These are phyloP conservation scores for Phytophthora colocasiae DNA, from an alignment of 352 stramenopile genomes.

Conservation along the genomic window DNA sequence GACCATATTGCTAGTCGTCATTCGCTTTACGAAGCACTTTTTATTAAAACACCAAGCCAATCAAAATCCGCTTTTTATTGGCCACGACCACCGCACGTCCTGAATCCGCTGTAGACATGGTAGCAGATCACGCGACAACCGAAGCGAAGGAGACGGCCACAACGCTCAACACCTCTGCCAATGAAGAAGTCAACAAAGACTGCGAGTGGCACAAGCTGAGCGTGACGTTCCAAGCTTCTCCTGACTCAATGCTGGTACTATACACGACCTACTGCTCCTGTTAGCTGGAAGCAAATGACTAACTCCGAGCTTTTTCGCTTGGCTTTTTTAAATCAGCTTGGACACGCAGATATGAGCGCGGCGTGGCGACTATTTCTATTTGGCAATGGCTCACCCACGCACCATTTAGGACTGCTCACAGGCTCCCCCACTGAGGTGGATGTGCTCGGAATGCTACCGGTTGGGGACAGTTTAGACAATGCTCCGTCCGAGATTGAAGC, in stretches of 20 bases:
- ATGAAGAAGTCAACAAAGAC: conserved; percentile 14
- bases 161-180: not conserved
- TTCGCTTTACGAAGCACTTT: no score
- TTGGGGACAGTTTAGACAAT: conserved; percentile 49
- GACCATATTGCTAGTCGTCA: no score
- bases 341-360: conserved; percentile 62
- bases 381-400: conserved; percentile 84
- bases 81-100: conserved; percentile 23
- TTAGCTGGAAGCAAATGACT: conserved; percentile 4
- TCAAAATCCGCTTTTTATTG: conserved; percentile 3
- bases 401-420: conserved; percentile 81
- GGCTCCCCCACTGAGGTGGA: conserved; percentile 80
- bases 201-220: conserved; percentile 44
- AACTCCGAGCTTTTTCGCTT: conserved; percentile 8
- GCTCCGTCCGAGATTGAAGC: conserved; percentile 55
- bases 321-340: conserved; percentile 45
- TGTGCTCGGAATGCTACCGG: conserved; percentile 69
- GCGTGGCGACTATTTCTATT: conserved; percentile 87
- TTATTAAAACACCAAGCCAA: not conserved
- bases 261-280: not conserved
- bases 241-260: conserved; percentile 55
- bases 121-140: not conserved
- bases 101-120: conserved; percentile 10
- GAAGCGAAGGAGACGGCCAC: conserved; percentile 8
- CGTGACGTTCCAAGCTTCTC: conserved; percentile 42